Percentiles rank a stretch among this genome's conserved stretches.
Conservation (phyloP, 805 yeast genomes). For the Lachancea sp. region DNA sequence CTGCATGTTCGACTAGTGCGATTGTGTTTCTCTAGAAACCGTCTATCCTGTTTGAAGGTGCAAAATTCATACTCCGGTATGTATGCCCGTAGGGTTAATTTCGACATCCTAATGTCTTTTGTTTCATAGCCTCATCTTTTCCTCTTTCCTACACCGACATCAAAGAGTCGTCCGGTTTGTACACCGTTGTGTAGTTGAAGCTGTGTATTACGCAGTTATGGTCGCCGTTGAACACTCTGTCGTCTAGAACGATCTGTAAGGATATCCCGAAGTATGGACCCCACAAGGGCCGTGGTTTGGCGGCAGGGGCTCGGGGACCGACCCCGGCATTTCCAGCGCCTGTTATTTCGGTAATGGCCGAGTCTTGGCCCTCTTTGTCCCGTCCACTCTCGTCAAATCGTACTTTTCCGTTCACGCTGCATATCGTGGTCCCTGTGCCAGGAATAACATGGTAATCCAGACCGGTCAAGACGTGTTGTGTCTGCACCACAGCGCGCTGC, state of each 20-base stretch:
- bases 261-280: conserved; percentile 68
- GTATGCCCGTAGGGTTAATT: too few relatives aligned
- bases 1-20: too few relatives aligned
- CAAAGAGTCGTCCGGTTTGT: conserved; percentile 49
- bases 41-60: too few relatives aligned
- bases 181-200: conserved; percentile 61
- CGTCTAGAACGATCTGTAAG: conserved; percentile 51
- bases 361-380: conserved; percentile 57
- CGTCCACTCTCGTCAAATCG: conserved; percentile 72
- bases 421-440: conserved; percentile 50
- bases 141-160: conserved; percentile 18
- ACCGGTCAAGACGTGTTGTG: conserved; percentile 59
- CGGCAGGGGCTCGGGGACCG: conserved; percentile 5
- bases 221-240: conserved; percentile 34
- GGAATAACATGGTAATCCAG: conserved; percentile 64
- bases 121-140: too few relatives aligned
- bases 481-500: conserved; percentile 32
- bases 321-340: neutral
- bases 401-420: conserved; percentile 51
- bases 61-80: too few relatives aligned
- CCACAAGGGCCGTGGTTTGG: conserved; percentile 47
- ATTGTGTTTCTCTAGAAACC: too few relatives aligned
- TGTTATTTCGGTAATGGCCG: conserved; percentile 36
- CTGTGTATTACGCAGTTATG: conserved; percentile 42
- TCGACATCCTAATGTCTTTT: too few relatives aligned